Evolutionary conservation across 1,284 basidiomycete genomes (phyloP), one percentile per base, ranked within the genome.

Genomic region (Marasmius fiardii): DNA sequence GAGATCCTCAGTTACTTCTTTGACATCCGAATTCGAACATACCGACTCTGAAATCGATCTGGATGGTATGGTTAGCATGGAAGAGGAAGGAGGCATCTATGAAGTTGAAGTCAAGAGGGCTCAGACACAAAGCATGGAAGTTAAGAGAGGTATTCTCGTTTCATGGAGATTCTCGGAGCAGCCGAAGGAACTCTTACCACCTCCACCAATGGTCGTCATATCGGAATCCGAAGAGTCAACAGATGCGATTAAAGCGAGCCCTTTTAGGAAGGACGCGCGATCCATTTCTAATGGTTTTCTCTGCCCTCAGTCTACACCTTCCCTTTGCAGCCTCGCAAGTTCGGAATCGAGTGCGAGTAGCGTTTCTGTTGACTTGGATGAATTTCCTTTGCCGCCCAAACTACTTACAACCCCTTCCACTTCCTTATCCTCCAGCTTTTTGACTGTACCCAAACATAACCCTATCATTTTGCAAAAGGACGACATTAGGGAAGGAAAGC

Each of bases 51-150:
- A 49, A 49, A 14, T 20, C 7, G 47, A 49, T 2, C 10, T 31
- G 28, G 28, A 31, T 18, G 47, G 28, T 11, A 18, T 49, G 2
- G 61, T 57, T 33, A 61, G 69, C 18, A 66, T 67, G 21, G 65
- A 67, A 28, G 61, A 62, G 14, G 74, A 71, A 39, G 64, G 64
- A 20, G 60, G 63, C 31, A 63, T 65, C 3, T 78, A 74, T 58
- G 75, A 80, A 54, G 67, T 79, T 37, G 75, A 80, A 54, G 67
- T 79, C 35, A 71, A 69, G 58, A 70, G 75, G 10, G 77, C 70
- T 2, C 76, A 74, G 43, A 74, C 77, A 39, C 74, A 71, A 62
- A 81, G 77, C 57, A 68, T 81, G 61, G 74, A 79, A 61, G 67
- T 78, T 56, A 74, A 77, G 65, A 73, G 71, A 60, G 78, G 75